phyloP scores from a whole-genome alignment of 2,329 filamentous ascomycete genomes.

The Aspergillus jensenii region DNA sequence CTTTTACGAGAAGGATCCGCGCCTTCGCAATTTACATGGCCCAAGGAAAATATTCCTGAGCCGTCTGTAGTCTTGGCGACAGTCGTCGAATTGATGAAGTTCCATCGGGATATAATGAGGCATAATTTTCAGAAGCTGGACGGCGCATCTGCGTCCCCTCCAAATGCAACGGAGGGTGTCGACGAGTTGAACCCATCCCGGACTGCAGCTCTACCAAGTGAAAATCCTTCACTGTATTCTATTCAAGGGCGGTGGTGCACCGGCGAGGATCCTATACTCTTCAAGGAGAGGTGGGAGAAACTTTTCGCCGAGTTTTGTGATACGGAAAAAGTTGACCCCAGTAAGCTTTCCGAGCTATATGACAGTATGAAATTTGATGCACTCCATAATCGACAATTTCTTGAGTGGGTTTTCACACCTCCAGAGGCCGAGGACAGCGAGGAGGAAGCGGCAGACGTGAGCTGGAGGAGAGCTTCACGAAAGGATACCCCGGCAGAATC shows the following conservation, averaged over 20 bases:
- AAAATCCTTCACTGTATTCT: constrained; percentile 58
- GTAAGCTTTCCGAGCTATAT: constrained; percentile 97
- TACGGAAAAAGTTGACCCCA: constrained; percentile 95
- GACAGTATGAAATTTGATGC: constrained; percentile 99
- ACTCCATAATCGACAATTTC: constrained; percentile 89
- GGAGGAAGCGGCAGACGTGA: constrained; percentile 47
- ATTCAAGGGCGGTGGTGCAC: constrained; percentile 96
- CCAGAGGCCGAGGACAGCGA: constrained; percentile 75
- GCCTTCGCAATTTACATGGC: constrained; percentile 97
- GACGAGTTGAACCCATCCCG: constrained; percentile 8
- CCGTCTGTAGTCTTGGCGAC: constrained; percentile 88
- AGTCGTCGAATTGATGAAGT: constrained; percentile 96
- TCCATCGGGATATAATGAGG: constrained; percentile 92
- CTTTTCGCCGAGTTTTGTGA: constrained; percentile 96
- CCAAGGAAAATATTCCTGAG: constrained; percentile 84
- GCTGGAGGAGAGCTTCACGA: constrained; percentile 19
- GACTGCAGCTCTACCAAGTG: constrained; percentile 21
- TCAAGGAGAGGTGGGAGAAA: constrained; percentile 97
- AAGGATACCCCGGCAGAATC: constrained; percentile 22
- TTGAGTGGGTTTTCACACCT: constrained; percentile 97
- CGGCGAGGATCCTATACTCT: constrained; percentile 89
- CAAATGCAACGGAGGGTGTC: neutral
- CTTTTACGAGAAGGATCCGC: constrained; percentile 89
- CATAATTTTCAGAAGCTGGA: constrained; percentile 84
- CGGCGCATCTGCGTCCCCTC: constrained; percentile 40